Percentiles rank a stretch among this genome's conserved stretches.
Conservation (phyloP, 225 moss, liverwort and hornwort species). For the Physcomitrium patens region DNA sequence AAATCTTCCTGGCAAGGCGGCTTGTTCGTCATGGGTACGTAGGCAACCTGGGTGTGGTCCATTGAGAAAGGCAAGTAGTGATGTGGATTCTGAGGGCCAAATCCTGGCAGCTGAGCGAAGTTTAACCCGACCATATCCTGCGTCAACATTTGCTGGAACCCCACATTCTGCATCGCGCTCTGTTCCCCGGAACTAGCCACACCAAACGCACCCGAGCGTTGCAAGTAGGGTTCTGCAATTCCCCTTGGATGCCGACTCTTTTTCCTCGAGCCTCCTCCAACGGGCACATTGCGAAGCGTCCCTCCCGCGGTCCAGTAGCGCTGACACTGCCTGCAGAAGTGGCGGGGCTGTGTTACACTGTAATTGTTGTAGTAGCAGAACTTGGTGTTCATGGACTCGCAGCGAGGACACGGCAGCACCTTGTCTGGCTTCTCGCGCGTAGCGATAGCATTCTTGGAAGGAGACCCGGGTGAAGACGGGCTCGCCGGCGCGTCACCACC, state of each 20-base stretch:
- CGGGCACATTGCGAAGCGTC: conserved; percentile 48
- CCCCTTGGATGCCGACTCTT: conserved; percentile 44
- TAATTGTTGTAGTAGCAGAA: conserved; percentile 58
- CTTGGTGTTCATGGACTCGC: conserved; percentile 55
- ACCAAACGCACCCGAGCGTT: conserved; percentile 30
- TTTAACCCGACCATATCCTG: conserved; percentile 39
- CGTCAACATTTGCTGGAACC: conserved; percentile 53
- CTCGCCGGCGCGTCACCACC: conserved; percentile 19
- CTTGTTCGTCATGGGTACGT: conserved; percentile 22
- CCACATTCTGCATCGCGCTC: conserved; percentile 35
- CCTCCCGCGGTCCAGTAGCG: conserved; percentile 57
- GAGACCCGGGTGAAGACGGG: conserved; percentile 38
- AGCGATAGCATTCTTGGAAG: conserved; percentile 16
- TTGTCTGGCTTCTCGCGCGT: conserved; percentile 37
- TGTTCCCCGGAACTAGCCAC: conserved; percentile 22
- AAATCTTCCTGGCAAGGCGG: conserved; percentile 23
- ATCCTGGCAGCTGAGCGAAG: conserved; percentile 42
- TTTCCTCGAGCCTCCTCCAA: conserved; percentile 48
- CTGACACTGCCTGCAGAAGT: conserved; percentile 56
- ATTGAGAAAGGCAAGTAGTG: conserved; percentile 30
- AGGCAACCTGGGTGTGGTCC: conserved; percentile 27
- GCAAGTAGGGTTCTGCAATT: conserved; percentile 44
- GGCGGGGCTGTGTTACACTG: conserved; percentile 42
- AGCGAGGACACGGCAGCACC: conserved; percentile 48
- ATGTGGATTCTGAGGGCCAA: conserved; percentile 18